phyloP scores from a whole-genome alignment of 139 green algal species.

The Chlorella sp. region DNA sequence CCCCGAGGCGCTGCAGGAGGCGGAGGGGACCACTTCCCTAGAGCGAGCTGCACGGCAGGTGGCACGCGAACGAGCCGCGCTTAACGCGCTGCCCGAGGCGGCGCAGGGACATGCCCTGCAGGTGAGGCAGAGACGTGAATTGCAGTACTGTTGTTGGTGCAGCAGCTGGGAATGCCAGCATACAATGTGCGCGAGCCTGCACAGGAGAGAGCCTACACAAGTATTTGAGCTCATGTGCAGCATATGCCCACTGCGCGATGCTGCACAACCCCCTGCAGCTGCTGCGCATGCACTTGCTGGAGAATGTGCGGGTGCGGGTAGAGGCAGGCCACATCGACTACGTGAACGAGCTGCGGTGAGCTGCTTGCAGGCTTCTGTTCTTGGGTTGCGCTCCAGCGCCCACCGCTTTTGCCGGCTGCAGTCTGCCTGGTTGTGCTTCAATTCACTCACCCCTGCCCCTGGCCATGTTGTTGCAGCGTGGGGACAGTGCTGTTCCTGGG shows the following conservation, averaged over 20 bases:
- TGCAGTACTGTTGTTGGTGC: not conserved
- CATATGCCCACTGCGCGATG: too few relatives aligned
- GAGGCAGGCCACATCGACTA: conserved; percentile 81
- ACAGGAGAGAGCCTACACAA: too few relatives aligned
- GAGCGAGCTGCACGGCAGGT: conserved; percentile 10
- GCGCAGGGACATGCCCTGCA: conserved; percentile 26
- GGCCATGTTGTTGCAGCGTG: conserved; percentile 35
- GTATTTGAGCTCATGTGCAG: too few relatives aligned
- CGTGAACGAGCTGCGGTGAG: conserved; percentile 77
- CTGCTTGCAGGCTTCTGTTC: not conserved
- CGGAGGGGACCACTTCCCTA: not conserved
- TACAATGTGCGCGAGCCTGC: too few relatives aligned
- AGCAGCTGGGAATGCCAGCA: too few relatives aligned
- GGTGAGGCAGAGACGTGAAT: not conserved
- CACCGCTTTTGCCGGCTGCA: not conserved
- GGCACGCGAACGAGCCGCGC: not conserved
- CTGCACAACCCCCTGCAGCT: too few relatives aligned
- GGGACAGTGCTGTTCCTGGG: conserved; percentile 89
- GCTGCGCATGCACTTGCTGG: conserved; percentile 79
- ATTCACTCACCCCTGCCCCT: not conserved
- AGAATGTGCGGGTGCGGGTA: conserved; percentile 72
- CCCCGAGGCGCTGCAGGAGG: conserved; percentile 10
- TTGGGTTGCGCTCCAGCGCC: not conserved
- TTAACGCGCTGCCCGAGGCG: conserved; percentile 16
- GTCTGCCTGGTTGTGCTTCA: too few relatives aligned